Conservation (phyloP, 257 asterid species). For the Capsicum rhomboideum region DNA sequence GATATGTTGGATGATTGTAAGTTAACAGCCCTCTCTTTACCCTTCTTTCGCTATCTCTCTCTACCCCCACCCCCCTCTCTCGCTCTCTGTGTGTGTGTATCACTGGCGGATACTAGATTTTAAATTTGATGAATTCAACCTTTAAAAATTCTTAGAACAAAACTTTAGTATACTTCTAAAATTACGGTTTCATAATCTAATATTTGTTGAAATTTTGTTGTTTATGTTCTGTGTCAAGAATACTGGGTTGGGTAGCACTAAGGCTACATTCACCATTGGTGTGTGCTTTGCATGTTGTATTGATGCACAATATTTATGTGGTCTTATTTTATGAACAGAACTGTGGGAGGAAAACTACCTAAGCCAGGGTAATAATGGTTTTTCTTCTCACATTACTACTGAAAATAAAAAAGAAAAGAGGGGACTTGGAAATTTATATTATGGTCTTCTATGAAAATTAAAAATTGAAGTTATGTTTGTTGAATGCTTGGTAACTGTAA, state of each 20-base stretch:
- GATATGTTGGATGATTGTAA: conserved; percentile 96
- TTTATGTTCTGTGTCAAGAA: no score
- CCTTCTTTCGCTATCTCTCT: not conserved
- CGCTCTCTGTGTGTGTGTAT: not conserved
- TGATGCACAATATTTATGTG: not conserved
- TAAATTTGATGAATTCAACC: not conserved
- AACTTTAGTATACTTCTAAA: not conserved
- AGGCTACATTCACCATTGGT: not conserved
- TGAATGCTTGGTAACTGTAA: not conserved
- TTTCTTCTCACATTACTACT: no score
- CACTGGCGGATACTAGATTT: not conserved
- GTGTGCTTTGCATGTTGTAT: not conserved
- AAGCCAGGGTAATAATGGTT: no score
- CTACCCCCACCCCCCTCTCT: not conserved
- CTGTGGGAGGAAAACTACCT: no score
- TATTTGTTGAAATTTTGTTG: no score
- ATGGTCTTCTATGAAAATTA: not conserved
- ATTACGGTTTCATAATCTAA: not conserved
- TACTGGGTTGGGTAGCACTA: no score
- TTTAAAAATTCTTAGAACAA: not conserved
- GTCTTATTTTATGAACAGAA: no score
- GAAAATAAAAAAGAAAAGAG: not conserved
- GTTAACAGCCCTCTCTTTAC: conserved; percentile 13
- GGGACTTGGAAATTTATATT: not conserved
- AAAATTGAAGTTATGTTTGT: not conserved